Conservation (phyloP, 495 filamentous ascomycete genomes). For the Immersiella caudata region DNA sequence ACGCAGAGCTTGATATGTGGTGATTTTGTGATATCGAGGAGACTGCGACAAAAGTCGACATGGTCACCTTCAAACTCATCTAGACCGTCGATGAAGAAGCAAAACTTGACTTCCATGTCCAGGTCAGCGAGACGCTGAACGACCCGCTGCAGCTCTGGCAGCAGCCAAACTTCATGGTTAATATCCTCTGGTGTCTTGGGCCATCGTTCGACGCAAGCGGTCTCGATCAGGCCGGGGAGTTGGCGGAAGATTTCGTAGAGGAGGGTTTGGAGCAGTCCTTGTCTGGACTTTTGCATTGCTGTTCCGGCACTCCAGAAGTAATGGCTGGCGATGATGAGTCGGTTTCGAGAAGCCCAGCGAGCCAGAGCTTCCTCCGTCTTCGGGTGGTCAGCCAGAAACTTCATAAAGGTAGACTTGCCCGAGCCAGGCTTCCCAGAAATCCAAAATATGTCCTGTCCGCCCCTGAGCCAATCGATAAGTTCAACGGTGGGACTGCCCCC, state of each 20-base stretch:
- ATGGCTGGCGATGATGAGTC: slow-evolving; percentile 22
- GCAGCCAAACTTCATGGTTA: not conserved
- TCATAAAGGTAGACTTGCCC: slow-evolving; percentile 48
- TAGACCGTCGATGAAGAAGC: slow-evolving; percentile 37
- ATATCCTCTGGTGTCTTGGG: not conserved
- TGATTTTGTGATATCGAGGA: not conserved
- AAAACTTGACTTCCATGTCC: slow-evolving; percentile 22
- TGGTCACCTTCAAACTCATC: slow-evolving; percentile 33
- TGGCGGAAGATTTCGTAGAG: slow-evolving; percentile 44
- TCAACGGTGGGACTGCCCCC: not conserved
- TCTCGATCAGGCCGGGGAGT: slow-evolving; percentile 27
- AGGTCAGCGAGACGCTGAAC: not conserved
- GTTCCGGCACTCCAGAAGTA: slow-evolving; percentile 46
- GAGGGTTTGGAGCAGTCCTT: slow-evolving; percentile 48
- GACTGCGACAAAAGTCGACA: slow-evolving; percentile 17
- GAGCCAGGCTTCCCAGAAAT: slow-evolving; percentile 43
- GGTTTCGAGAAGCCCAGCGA: slow-evolving; percentile 26
- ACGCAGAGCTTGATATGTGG: slow-evolving; percentile 49
- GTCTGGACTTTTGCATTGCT: slow-evolving; percentile 43
- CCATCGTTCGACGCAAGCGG: slow-evolving; percentile 8
- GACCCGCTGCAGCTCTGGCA: slow-evolving; percentile 3
- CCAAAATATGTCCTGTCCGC: slow-evolving; percentile 30
- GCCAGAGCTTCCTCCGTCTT: slow-evolving; percentile 16
- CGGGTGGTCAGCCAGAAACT: slow-evolving; percentile 31
- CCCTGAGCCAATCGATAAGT: slow-evolving; percentile 1